These are phyloP conservation scores for Sclerotinia minor DNA, from an alignment of 2,329 filamentous ascomycete species.

Conservation along the genomic window DNA sequence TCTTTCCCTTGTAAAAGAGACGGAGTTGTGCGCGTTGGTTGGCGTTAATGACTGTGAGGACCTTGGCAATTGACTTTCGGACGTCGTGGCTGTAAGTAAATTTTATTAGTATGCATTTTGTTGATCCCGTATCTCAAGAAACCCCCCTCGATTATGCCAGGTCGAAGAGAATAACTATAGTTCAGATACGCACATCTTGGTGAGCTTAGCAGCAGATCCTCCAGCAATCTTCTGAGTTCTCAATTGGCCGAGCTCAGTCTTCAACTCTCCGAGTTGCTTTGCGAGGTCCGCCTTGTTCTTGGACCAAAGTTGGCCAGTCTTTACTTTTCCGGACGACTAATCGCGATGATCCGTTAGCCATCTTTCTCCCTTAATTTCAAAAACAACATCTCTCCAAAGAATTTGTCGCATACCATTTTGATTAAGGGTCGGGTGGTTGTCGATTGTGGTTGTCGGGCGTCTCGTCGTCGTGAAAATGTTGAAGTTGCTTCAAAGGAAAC, in stretches of 20 bases:
- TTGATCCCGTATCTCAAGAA: background rate
- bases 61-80: slow-evolving; percentile 98
- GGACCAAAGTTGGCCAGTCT: slow-evolving; percentile 94
- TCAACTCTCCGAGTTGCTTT: slow-evolving; percentile 92
- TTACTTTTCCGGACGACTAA: slow-evolving; percentile 71
- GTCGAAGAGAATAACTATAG: slow-evolving; percentile 1
- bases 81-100: slow-evolving; percentile 76
- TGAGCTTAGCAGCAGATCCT: slow-evolving; percentile 93
- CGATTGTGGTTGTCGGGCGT: slow-evolving; percentile 27
- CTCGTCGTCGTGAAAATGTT: slow-evolving; percentile 26
- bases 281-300: slow-evolving; percentile 99
- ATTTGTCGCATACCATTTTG: slow-evolving; percentile 25
- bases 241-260: slow-evolving; percentile 93
- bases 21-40: slow-evolving; percentile 98
- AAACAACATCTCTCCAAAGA: background rate
- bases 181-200: slow-evolving; percentile 76
- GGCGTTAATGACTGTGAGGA: slow-evolving; percentile 99
- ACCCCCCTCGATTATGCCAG: background rate
- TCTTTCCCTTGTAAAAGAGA: slow-evolving; percentile 99
- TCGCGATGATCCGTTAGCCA: slow-evolving; percentile 43
- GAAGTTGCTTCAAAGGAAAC: slow-evolving; percentile 24
- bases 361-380: slow-evolving; percentile 20
- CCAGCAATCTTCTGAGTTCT: slow-evolving; percentile 97
- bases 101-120: slow-evolving; percentile 3
- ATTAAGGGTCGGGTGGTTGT: slow-evolving; percentile 26